Percentiles rank a stretch among this genome's conserved stretches.
These are phyloP conservation scores for Parachaetomium inaequale DNA, from an alignment of 495 filamentous ascomycete genomes.

Conservation along the genomic window DNA sequence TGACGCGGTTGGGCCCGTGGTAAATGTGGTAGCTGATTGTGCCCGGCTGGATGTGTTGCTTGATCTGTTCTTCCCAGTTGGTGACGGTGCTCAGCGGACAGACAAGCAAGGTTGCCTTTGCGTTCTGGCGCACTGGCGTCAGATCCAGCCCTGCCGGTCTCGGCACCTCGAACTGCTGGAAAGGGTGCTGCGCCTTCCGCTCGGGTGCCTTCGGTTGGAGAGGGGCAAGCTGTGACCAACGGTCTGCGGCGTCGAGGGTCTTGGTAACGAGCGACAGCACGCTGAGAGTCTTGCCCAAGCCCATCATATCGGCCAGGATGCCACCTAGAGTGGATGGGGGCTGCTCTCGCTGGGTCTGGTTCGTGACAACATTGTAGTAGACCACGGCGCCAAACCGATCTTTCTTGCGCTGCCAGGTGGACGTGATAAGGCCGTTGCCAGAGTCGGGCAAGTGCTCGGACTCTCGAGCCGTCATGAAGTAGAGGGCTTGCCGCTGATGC, in stretches of 20 bases:
- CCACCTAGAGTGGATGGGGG: slow-evolving; percentile 75
- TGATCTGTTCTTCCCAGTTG: slow-evolving; percentile 91
- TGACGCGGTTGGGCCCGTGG: slow-evolving; percentile 71
- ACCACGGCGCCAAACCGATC: slow-evolving; percentile 50
- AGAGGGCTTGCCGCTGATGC: slow-evolving; percentile 89
- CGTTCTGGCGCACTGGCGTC: slow-evolving; percentile 58
- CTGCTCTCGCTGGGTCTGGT: slow-evolving; percentile 55
- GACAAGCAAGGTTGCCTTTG: slow-evolving; percentile 80
- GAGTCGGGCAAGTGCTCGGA: slow-evolving; percentile 39
- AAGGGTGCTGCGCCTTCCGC: slow-evolving; percentile 34
- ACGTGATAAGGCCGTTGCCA: slow-evolving; percentile 54
- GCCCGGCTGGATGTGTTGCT: slow-evolving; percentile 64
- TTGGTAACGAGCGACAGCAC: slow-evolving; percentile 71
- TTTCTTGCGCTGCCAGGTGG: slow-evolving; percentile 65
- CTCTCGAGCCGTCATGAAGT: slow-evolving; percentile 85
- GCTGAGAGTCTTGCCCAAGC: slow-evolving; percentile 89
- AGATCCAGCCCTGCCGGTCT: slow-evolving; percentile 35
- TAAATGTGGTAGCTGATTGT: slow-evolving; percentile 70
- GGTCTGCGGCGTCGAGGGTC: slow-evolving; percentile 55
- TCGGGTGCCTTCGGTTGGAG: slow-evolving; percentile 39
- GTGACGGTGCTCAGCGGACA: slow-evolving; percentile 82
- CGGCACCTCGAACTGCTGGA: slow-evolving; percentile 37
- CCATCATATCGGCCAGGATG: slow-evolving; percentile 98
- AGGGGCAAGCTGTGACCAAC: slow-evolving; percentile 51
- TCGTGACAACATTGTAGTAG: slow-evolving; percentile 83